Evolutionary conservation across 257 asterid species (phyloP), one percentile per base, ranked within the genome.

Genomic region (Voacanga thouarsii): DNA sequence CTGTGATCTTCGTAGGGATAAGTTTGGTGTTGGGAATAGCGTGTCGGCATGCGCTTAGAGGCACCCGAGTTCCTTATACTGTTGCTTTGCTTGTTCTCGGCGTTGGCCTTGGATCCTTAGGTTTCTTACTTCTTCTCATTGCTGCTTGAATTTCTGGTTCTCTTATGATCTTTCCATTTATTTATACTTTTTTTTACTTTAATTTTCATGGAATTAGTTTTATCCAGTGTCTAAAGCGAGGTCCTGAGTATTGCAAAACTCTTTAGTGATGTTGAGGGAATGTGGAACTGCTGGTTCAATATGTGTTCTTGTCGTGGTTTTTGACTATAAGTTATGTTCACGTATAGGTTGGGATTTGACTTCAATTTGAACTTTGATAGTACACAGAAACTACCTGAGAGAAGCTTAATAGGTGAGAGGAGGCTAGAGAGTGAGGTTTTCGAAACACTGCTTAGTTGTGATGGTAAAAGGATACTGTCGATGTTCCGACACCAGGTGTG

Each of bases 1-100:
- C 97, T 51, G 98, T 95, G 77, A 85, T 95, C 6, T 95, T 95
- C 84, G 91, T 89, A 69, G 99, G 98, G 57, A 89, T 95, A 75
- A 91, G 99, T 85, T 82, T 95, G 80, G 88, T 93, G 72, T 83
- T 95, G 84, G 99, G 99, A 70, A 90, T 95, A 19, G 97, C 92
- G 0, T 82, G 89, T 49, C 88, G 99, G 63, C 98, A 93, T 83
- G 78, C 85, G 69, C 93, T 95, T 77, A 85, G 94, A 83, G 99
- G 98, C 45, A 91, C 98, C 72, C 92, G 98, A 56, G 99, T 95
- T 71, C 99, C 99, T 49, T 95, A 95, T 82, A 93, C 99, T 11
- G 94, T 95, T 19, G 97, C 96, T 45, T 73, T 95, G 79, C 99
- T 95, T 28, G 74, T 95, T 83, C 84, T 95, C 63, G 99, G 99